phyloP scores from a whole-genome alignment of 169 alveolate genomes.

The Eimeria maxima region DNA sequence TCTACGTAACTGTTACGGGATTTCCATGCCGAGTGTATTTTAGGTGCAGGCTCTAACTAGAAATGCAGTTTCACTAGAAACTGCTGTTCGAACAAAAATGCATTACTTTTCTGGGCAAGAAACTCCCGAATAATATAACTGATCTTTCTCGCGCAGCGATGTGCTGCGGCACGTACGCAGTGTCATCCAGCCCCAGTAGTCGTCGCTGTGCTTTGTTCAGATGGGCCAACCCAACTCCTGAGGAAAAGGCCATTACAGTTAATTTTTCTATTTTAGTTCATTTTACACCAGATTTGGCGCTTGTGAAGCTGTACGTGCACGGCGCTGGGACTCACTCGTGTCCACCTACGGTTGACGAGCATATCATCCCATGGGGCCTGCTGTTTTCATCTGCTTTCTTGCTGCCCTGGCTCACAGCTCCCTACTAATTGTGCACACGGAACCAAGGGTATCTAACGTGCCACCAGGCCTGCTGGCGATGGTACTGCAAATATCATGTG shows the following conservation, averaged over 20 bases:
- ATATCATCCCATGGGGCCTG: not conserved
- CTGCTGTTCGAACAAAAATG: not conserved
- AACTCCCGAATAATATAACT: not conserved
- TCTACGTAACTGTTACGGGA: constrained; percentile 10
- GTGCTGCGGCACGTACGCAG: not conserved
- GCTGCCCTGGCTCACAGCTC: not conserved
- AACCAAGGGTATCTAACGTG: not conserved
- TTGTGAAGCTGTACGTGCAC: not conserved
- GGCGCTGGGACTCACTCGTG: not conserved
- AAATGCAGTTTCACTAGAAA: not conserved
- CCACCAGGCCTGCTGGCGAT: not conserved
- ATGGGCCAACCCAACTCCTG: not conserved
- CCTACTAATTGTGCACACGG: not conserved
- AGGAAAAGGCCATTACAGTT: not conserved
- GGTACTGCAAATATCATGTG: not conserved
- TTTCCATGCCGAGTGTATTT: not conserved
- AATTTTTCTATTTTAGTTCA: not conserved
- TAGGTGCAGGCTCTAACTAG: constrained; percentile 35
- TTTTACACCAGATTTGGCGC: not conserved
- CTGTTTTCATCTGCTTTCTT: not conserved
- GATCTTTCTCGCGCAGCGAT: not conserved
- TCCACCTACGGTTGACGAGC: not conserved
- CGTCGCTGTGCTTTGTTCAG: constrained; percentile 26
- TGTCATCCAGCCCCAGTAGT: constrained; percentile 32
- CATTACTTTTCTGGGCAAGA: not conserved